Evolutionary conservation across 192 early-diverging fungal species (phyloP), one percentile per base, ranked within the genome.

Genomic region (Pilobolus umbonatus): DNA sequence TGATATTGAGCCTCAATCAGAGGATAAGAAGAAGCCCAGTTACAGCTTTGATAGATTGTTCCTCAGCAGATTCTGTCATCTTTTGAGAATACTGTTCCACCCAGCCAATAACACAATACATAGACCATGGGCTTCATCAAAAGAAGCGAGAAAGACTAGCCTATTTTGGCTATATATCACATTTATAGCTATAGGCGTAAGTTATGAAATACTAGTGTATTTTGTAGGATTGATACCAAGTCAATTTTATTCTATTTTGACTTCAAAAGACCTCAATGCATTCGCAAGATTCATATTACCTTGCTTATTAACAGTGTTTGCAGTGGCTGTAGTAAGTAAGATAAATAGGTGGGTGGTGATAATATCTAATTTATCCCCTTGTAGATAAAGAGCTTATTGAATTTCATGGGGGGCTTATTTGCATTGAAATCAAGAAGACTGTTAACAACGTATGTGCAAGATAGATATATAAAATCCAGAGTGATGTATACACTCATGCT

Each of bases 181-280:
- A 11, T 73, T 86, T 57, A 61, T 83, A 2, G 5, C 57, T 7
- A 47, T 77, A 26, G 65, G 69, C 46, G 60, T 61, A 49, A 31
- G 65, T 15, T 75, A 76, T 40, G 79, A 88, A 55, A 62, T 74
- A 1, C 17, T 78, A 8, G 76, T 85, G 2, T 93, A 90, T 59
- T 86, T 64, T 62, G 81, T 85, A 5, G 93, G 93, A 17, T 73
- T 74, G 8, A 67, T 85, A 44, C 82, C 91, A 0, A 85, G 87
- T 17, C 65, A 80, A 55, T 93, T 88, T 69, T 95, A 89, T 73
- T 65, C 71, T 7, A 81, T 88, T 9, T 72, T 95, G 39, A 82
- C 77, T 5, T 75, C 80, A 57, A 81, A 81, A 62, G 84, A 93
- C 53, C 26, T 55, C 3, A 44, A 62, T 15, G 83, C 71, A 3